A percentile compares a stretch with the other conserved stretches of the same genome.
These are phyloP conservation scores for Xerocomellus intermedius DNA, from an alignment of 768 basidiomycete species.

Conservation along the genomic window DNA sequence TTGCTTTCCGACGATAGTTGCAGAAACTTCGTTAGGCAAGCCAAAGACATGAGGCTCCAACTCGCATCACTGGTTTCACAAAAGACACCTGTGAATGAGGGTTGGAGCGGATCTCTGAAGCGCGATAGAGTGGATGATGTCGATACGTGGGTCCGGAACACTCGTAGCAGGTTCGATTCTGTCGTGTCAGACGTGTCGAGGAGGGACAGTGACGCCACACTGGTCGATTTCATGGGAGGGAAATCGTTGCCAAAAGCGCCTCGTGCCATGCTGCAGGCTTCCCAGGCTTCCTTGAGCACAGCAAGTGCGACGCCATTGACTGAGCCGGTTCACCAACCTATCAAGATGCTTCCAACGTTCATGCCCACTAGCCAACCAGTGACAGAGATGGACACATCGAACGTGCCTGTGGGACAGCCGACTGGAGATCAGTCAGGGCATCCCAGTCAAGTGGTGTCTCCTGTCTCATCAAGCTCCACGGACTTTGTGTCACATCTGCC, in stretches of 20 bases:
- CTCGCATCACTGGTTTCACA: constrained; percentile 11
- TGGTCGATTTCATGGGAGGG: constrained; percentile 16
- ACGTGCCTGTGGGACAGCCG: background rate
- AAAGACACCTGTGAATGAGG: constrained; percentile 1
- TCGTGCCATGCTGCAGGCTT: constrained; percentile 19
- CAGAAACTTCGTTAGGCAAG: constrained; percentile 16
- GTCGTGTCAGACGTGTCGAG: constrained; percentile 15
- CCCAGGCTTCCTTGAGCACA: constrained; percentile 5
- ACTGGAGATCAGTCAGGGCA: background rate
- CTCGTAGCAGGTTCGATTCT: constrained; percentile 18
- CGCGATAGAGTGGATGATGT: constrained; percentile 12
- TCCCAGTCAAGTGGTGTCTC: background rate
- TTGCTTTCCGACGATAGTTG: constrained; percentile 31
- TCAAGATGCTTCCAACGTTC: constrained; percentile 10
- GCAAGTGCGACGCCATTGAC: background rate
- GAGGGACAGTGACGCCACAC: constrained; percentile 27
- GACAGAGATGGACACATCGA: background rate
- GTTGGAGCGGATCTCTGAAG: constrained; percentile 4
- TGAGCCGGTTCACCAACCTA: constrained; percentile 2
- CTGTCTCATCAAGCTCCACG: background rate
- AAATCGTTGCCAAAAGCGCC: constrained; percentile 22
- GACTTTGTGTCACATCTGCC: constrained; percentile 16
- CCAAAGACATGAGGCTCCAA: constrained; percentile 27
- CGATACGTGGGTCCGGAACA: constrained; percentile 13
- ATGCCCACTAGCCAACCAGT: background rate